These are phyloP conservation scores for Fusarium sp. DNA, from an alignment of 2,329 filamentous ascomycete species.

Conservation along the genomic window DNA sequence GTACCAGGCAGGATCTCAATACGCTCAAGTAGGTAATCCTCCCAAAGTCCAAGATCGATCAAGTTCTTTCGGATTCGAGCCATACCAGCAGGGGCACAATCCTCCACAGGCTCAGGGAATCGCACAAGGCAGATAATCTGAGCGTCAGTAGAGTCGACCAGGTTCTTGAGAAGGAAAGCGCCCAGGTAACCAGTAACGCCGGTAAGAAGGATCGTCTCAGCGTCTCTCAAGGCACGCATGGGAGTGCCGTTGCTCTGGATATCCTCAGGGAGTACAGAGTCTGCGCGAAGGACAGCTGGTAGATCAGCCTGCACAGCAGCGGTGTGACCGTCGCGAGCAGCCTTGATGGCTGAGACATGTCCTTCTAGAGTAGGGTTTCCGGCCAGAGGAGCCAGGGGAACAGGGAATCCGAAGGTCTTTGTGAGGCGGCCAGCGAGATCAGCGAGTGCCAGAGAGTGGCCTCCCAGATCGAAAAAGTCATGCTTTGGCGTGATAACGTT, in stretches of 20 bases:
- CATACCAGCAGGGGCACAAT: slow-evolving; percentile 75
- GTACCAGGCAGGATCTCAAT: slow-evolving; percentile 83
- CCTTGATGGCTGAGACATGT: slow-evolving; percentile 78
- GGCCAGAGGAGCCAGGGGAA: slow-evolving; percentile 78
- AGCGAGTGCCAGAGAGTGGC: slow-evolving; percentile 82
- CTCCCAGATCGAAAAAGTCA: slow-evolving; percentile 85
- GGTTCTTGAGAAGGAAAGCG: slow-evolving; percentile 77
- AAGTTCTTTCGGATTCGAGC: slow-evolving; percentile 81
- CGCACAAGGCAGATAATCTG: slow-evolving; percentile 80
- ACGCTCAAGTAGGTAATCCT: slow-evolving; percentile 81
- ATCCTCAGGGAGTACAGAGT: slow-evolving; percentile 77
- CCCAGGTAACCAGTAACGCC: slow-evolving; percentile 83
- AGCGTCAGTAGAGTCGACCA: slow-evolving; percentile 76
- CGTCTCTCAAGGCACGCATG: slow-evolving; percentile 72
- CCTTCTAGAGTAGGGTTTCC: slow-evolving; percentile 79
- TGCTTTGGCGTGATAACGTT: slow-evolving; percentile 75
- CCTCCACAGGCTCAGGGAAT: slow-evolving; percentile 75
- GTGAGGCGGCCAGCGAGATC: slow-evolving; percentile 79
- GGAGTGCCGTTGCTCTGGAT: slow-evolving; percentile 69
- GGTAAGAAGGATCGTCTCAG: slow-evolving; percentile 77
- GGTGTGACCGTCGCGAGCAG: slow-evolving; percentile 78
- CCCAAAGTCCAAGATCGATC: slow-evolving; percentile 83
- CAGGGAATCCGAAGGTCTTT: slow-evolving; percentile 77
- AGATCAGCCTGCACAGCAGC: slow-evolving; percentile 82
- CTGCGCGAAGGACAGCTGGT: slow-evolving; percentile 75